A percentile compares a stretch with the other conserved stretches of the same genome.
Evolutionary conservation across 2,329 filamentous ascomycete genomes (phyloP).

Genomic region (Colletotrichum somersetense): DNA sequence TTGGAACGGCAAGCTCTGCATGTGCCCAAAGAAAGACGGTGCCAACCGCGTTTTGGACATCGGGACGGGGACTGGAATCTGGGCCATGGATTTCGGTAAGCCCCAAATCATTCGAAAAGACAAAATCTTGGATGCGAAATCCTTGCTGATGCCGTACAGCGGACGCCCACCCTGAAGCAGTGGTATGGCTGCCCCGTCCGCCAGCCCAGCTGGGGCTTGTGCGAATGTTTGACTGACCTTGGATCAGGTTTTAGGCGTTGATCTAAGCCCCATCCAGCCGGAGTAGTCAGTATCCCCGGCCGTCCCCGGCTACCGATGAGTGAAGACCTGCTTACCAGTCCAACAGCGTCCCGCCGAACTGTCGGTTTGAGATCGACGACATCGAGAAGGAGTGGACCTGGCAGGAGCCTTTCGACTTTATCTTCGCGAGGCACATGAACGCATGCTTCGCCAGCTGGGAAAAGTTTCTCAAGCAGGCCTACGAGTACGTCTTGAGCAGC

Average conservation of each 20-base stretch:
- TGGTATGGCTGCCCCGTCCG: slow-evolving; percentile 34
- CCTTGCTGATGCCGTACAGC: slow-evolving; percentile 32
- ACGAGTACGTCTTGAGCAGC: slow-evolving; percentile 23
- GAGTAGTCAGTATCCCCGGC: slow-evolving; percentile 39
- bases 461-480: slow-evolving; percentile 43
- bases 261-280: slow-evolving; percentile 53
- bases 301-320: no score
- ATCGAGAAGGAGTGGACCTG: slow-evolving; percentile 46
- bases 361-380: slow-evolving; percentile 50
- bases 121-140: not conserved
- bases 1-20: slow-evolving; percentile 48
- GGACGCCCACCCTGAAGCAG: slow-evolving; percentile 49
- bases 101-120: not conserved
- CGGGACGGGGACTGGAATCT: slow-evolving; percentile 39
- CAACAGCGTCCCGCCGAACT: slow-evolving; percentile 47
- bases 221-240: not conserved
- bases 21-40: slow-evolving; percentile 44
- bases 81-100: slow-evolving; percentile 42
- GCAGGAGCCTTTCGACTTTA: slow-evolving; percentile 49
- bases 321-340: not conserved
- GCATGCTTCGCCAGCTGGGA: slow-evolving; percentile 47
- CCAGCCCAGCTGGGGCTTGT: no score
- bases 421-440: slow-evolving; percentile 50
- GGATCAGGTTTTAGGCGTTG: slow-evolving; percentile 47
- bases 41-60: slow-evolving; percentile 44